These are phyloP conservation scores for Hamigera avellanea DNA, from an alignment of 495 filamentous ascomycete species.

Conservation along the genomic window DNA sequence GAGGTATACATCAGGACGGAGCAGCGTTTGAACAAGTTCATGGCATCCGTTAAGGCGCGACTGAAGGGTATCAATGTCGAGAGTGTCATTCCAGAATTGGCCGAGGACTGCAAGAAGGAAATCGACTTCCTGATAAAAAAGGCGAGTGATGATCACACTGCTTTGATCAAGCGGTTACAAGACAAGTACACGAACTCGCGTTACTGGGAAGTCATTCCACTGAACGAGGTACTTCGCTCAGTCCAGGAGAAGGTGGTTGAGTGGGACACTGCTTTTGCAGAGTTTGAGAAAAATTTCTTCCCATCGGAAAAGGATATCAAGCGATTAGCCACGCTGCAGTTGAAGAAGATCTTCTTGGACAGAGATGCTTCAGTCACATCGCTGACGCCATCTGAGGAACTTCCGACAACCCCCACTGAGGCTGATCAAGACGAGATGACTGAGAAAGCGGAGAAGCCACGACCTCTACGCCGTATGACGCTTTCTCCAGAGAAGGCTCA, in stretches of 20 bases:
- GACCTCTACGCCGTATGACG: constrained; percentile 34
- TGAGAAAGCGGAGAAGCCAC: constrained; percentile 19
- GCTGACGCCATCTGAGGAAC: constrained; percentile 50
- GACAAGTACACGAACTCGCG: constrained; percentile 84
- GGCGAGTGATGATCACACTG: constrained; percentile 67
- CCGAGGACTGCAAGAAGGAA: constrained; percentile 67
- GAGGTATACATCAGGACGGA: constrained; percentile 73
- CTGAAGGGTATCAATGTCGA: constrained; percentile 82
- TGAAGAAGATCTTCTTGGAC: constrained; percentile 92
- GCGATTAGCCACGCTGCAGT: constrained; percentile 76
- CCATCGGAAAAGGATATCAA: constrained; percentile 96
- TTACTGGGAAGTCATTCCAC: constrained; percentile 90
- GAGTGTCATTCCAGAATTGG: constrained; percentile 76
- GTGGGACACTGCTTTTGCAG: constrained; percentile 83
- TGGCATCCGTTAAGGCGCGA: constrained; percentile 69
- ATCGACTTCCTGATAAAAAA: constrained; percentile 63
- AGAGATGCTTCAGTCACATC: constrained; percentile 63
- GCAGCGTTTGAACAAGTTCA: constrained; percentile 73
- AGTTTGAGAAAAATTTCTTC: constrained; percentile 90
- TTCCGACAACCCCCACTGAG: constrained; percentile 26
- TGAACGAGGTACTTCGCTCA: constrained; percentile 76
- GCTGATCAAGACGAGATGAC: constrained; percentile 35
- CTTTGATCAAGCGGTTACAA: constrained; percentile 65
- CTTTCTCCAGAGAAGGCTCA: constrained; percentile 58
- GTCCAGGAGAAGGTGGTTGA: constrained; percentile 88